Percentiles rank a stretch among this genome's conserved stretches.
Conservation (phyloP, 2,329 filamentous ascomycete genomes). For the Microcyclospora pomicola region DNA sequence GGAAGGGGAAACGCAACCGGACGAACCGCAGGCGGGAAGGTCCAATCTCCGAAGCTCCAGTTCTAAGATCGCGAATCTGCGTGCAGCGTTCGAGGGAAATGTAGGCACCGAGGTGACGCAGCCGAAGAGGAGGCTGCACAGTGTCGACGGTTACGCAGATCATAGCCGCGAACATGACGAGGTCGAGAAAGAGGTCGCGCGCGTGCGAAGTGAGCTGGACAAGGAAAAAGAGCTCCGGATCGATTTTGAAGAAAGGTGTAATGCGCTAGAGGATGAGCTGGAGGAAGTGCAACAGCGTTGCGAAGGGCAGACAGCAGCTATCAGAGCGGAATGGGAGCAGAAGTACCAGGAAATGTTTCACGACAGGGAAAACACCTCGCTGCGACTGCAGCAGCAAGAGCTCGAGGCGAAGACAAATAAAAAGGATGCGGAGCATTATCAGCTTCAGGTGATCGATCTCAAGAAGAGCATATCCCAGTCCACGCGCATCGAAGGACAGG, state of each 20-base stretch:
- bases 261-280: conserved; percentile 5
- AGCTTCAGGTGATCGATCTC: conserved; percentile 49
- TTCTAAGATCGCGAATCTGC: conserved; percentile 18
- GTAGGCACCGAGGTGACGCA: background rate
- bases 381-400: background rate
- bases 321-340: conserved; percentile 1
- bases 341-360: background rate
- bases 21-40: background rate
- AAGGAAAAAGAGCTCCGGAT: conserved; percentile 11
- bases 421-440: conserved; percentile 3
- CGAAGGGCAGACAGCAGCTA: background rate
- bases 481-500: conserved; percentile 46
- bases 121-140: no score
- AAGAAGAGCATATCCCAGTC: conserved; percentile 60
- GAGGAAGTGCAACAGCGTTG: conserved; percentile 1
- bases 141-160: no score
- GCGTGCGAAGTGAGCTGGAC: conserved; percentile 10
- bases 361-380: background rate
- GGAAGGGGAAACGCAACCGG: background rate
- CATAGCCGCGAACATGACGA: no score
- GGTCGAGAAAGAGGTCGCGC: conserved; percentile 9
- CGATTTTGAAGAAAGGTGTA: conserved; percentile 6
- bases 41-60: conserved; percentile 10
- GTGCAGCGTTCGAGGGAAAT: conserved; percentile 16
- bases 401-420: conserved; percentile 1